Base-by-base conservation (phyloP, 108 stramenopile species). In the Pseudonitzschia pungens region DNA sequence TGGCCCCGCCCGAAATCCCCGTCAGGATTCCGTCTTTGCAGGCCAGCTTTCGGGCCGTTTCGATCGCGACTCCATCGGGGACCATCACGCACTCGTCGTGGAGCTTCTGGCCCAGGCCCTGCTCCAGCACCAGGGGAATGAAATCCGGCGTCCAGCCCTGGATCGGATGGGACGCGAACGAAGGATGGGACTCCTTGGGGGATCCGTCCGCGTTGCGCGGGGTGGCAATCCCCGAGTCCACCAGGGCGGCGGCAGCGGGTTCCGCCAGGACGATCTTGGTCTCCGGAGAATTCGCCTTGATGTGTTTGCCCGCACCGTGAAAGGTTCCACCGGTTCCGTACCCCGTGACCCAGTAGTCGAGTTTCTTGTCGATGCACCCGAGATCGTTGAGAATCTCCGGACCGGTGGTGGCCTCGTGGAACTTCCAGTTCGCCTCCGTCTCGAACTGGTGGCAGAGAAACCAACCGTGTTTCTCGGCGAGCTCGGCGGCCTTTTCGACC, bases 251-350 rank as follows among this genome's bases (percentile, higher is more conserved):
- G 82, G 32, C 45, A 12, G 45, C 14, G 66, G 60, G 84, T 85
- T 56, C 85, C 0, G 86, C 83, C 43, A 81, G 66, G 4, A 86
- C 50, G 75, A 84, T 85, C 65, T 85, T 84, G 54, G 87, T 86
- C 63, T 72, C 51, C 0, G 90, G 90, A 67, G 87, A 86, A n/a
- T 67, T 68, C 31, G 72, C 78, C 68, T 87, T 91, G 64, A 91
- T 83, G 68, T 84, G 89, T 62, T 91, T 87, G 10, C 82, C 66
- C 21, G 82, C 79, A 18, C 90, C 90, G 48, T 82, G 87, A 36
- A 89, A 73, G 54, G 89, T 89, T 9, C 92, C 92, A 16, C 92
- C 92, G 1, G 92, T 93, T 45, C 92, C 92, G 40, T 84, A 84
- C 9, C 89, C 89, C 31, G 74, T 69, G 28, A 93, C 77, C n/a